phyloP scores from a whole-genome alignment of 805 yeast species.

The Metschnikowia cubensis region DNA sequence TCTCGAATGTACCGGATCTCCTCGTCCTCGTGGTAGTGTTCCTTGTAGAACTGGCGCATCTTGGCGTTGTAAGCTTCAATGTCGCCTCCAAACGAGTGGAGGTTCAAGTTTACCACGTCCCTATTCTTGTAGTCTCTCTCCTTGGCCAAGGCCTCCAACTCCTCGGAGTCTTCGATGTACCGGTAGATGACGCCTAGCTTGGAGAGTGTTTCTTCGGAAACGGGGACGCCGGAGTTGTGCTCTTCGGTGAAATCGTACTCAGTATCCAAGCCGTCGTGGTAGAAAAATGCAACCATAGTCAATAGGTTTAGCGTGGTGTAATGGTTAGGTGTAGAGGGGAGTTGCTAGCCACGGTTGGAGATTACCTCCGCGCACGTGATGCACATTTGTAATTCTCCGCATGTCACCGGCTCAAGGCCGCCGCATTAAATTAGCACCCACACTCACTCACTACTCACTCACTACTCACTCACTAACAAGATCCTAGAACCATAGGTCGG shows the following conservation, averaged over 20 bases:
- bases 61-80: slow-evolving; percentile 53
- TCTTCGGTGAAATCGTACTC: slow-evolving; percentile 58
- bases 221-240: slow-evolving; percentile 66
- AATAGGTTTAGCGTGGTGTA: too few species aligned
- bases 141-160: slow-evolving; percentile 62
- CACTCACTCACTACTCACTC: too few species aligned
- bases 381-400: neutral
- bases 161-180: slow-evolving; percentile 45
- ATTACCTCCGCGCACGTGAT: slow-evolving; percentile 4
- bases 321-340: neutral
- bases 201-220: slow-evolving; percentile 46
- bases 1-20: slow-evolving; percentile 87
- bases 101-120: slow-evolving; percentile 63
- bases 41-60: slow-evolving; percentile 67
- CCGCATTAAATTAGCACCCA: too few species aligned
- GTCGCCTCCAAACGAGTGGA: slow-evolving; percentile 59
- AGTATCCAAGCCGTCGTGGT: slow-evolving; percentile 58
- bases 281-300: slow-evolving; percentile 45
- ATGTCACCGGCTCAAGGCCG: neutral
- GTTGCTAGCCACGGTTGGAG: neutral
- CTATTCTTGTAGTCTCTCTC: slow-evolving; percentile 76
- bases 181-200: slow-evolving; percentile 67
- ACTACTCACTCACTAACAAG: too few species aligned
- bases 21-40: slow-evolving; percentile 95
- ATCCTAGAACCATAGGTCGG: too few species aligned